Evolutionary conservation across 352 stramenopile genomes (phyloP), one percentile per base, ranked within the genome.

Genomic region (Saprolegnia parasitica): DNA sequence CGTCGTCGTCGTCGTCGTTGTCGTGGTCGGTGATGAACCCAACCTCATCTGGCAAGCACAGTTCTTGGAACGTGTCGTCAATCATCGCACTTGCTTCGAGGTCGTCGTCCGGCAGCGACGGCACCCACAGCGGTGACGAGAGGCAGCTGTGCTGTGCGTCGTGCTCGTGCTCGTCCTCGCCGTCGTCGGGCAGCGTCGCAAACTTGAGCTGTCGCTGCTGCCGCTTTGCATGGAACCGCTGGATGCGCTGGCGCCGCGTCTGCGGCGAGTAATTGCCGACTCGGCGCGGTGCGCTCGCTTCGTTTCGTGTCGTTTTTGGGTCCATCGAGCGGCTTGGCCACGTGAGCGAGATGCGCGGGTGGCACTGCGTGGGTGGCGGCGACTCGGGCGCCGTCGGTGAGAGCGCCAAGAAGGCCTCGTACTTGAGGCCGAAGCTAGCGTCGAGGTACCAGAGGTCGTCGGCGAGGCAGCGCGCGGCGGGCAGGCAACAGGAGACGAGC

Each of bases 161-260:
- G 5, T 35, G 29, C 29, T 35, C 24, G 47, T 55, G 24, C 11
- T 60, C 24, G 52, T 60, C 52, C 8, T 58, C 52, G 16, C 35
- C 52, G 10, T 60, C 52, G 24, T 60, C 52, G 13, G 24, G 1
- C 13, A 60, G 35, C 35, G 4, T 15, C 13, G 13, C n/a, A 24
- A 26, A 60, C 35, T 40, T 60, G 11, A 60, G n/a, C 20, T 60
- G 52, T 60, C 81, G 81, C 62, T 79, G 75, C 62, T 89, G 86
- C 58, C 84, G 81, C 78, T 92, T 92, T 46, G 86, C 80, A 39
- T 81, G 81, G 68, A 90, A 92, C 24, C 83, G 83, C 46, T 75
- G 72, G 40, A 92, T 77, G 40, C 83, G 81, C 61, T 84, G 74
- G 21, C 73, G 78, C 4, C 84, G 76, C 24, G 80, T 74, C 16